phyloP scores from a whole-genome alignment of 768 basidiomycete genomes.

The Boletus subparvulus region DNA sequence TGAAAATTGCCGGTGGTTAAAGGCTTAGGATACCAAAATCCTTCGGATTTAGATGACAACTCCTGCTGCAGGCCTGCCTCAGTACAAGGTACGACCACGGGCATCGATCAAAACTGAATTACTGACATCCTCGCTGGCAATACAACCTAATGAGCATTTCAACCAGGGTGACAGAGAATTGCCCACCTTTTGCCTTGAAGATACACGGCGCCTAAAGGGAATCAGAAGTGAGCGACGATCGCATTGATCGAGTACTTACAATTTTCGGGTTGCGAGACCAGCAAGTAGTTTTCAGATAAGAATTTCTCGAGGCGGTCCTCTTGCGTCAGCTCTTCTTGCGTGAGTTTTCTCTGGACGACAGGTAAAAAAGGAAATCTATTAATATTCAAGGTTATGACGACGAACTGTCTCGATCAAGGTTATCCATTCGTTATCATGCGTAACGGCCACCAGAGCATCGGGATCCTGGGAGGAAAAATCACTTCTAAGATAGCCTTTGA shows the following conservation, averaged over 20 bases:
- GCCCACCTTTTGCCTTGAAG: background rate
- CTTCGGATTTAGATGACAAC: too few relatives aligned
- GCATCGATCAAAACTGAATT: too few relatives aligned
- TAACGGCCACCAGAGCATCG: constrained; percentile 1
- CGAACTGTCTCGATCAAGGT: background rate
- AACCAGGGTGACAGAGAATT: too few relatives aligned
- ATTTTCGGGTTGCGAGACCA: background rate
- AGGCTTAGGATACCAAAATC: too few relatives aligned
- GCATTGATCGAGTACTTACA: background rate
- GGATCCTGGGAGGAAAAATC: background rate
- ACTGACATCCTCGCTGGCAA: too few relatives aligned
- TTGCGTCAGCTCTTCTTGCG: background rate
- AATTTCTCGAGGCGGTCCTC: background rate
- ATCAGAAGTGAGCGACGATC: background rate
- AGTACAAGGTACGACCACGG: too few relatives aligned
- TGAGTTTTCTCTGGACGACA: background rate
- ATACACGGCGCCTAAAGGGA: background rate
- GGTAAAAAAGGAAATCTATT: background rate
- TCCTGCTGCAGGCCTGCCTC: too few relatives aligned
- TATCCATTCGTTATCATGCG: constrained; percentile 11
- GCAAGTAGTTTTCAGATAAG: background rate
- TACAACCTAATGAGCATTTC: too few relatives aligned
- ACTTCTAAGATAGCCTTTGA: background rate
- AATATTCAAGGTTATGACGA: background rate
- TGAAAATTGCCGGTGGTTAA: background rate